Base-by-base conservation (phyloP, 2,329 filamentous ascomycete genomes). In the Penicillium sp. region DNA sequence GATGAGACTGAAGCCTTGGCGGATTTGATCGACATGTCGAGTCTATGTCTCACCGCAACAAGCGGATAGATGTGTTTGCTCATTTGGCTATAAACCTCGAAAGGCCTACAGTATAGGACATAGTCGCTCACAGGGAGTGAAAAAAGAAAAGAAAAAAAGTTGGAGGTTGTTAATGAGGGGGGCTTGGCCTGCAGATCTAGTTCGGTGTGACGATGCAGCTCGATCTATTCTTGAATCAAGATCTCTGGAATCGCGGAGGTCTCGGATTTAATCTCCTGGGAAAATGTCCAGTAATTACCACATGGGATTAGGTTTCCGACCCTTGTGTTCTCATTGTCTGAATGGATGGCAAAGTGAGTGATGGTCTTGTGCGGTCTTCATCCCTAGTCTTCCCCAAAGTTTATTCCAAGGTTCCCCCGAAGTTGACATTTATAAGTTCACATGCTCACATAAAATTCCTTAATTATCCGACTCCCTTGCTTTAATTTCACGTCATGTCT, bases 31-130 rank as follows among this genome's bases (percentile, higher is more conserved):
- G 52, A 17, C 40, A 53, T 41, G 10, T 10, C 17, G 31, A 61
- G 50, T 31, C 57, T 50, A 43, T 56, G 61, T 55, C 53, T 60
- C 46, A 67, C 56, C 14, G 55, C 62, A 12, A 54, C 55, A n/a
- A 55, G 58, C 40, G 60, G 25, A 26, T 46, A n/a, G 14, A 31
- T 10, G 17, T n/a, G 26, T 16, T 12, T 28, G 25, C 16, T 46
- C 50, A 52, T 52, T 25, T 31, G 10, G 14, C 10, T n/a, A 5
- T 5, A 5, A 11, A 40, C 42, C 50, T 19, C 42, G 16, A 10
- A 31, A 47, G 42, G 33, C 11, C 6, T 12, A 11, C 5, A 52
- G 3, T 9, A 30, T 31, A 22, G 26, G 25, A 31, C 33, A 47
- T 52, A 17, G n/a, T 19, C 36, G 31, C 40, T 37, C 28, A 14